phyloP scores from a whole-genome alignment of 352 stramenopile species.

The Phytophthora pinifolia region DNA sequence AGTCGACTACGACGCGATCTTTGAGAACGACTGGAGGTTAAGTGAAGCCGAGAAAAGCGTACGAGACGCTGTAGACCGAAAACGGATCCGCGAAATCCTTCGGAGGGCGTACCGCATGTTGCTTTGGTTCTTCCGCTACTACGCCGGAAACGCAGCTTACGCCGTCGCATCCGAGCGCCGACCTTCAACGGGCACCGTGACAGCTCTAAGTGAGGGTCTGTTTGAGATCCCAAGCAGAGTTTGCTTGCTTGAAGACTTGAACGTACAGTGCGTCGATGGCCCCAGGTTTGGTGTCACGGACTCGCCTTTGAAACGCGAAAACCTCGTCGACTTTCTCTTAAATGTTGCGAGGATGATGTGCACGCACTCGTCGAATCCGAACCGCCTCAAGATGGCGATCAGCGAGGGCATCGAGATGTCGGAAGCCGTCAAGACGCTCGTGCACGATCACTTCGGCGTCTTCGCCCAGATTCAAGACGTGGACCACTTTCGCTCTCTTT shows the following conservation, averaged over 20 bases:
- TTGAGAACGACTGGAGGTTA: slow-evolving; percentile 52
- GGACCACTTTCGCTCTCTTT: slow-evolving; percentile 60
- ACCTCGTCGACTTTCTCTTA: slow-evolving; percentile 50
- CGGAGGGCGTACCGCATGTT: slow-evolving; percentile 55
- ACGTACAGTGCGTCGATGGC: slow-evolving; percentile 50
- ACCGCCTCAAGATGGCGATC: slow-evolving; percentile 36
- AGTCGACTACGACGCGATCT: slow-evolving; percentile 45
- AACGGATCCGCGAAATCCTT: slow-evolving; percentile 49
- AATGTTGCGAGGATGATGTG: slow-evolving; percentile 49
- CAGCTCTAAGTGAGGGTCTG: slow-evolving; percentile 28
- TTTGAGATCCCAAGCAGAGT: slow-evolving; percentile 50
- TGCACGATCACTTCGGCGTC: slow-evolving; percentile 52
- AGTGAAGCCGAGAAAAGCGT: slow-evolving; percentile 58
- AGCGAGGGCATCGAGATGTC: slow-evolving; percentile 66
- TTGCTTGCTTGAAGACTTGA: slow-evolving; percentile 65
- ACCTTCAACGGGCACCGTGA: background rate
- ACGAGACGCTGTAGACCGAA: slow-evolving; percentile 64
- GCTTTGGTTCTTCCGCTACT: slow-evolving; percentile 65
- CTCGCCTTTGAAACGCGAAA: slow-evolving; percentile 45
- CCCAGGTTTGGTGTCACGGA: slow-evolving; percentile 49
- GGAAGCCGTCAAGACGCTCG: slow-evolving; percentile 45
- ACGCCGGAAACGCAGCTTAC: slow-evolving; percentile 34
- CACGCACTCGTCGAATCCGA: slow-evolving; percentile 38
- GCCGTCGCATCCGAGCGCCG: slow-evolving; percentile 12
- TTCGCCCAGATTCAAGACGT: slow-evolving; percentile 69